Evolutionary conservation across 1,284 basidiomycete genomes (phyloP).

Genomic region (Tilletia indica): DNA sequence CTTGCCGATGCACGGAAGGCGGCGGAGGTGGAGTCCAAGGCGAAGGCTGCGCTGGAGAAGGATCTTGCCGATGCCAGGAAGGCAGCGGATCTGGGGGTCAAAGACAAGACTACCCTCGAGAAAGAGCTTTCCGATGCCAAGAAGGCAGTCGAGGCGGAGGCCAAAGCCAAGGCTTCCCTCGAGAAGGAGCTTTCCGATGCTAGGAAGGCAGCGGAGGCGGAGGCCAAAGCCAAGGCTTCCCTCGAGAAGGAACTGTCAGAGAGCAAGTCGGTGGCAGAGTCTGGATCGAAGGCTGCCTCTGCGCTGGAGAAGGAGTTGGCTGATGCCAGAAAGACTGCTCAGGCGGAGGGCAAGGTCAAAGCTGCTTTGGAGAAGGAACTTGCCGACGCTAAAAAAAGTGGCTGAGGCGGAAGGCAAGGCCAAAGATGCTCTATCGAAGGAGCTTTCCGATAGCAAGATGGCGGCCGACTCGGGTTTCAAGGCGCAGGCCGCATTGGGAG

Average conservation of each 20-base stretch:
- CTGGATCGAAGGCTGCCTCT: conserved; percentile 14
- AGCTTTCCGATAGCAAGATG: no score
- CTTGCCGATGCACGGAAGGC: conserved; percentile 1
- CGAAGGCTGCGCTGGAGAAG: conserved; percentile 23
- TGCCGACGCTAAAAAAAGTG: conserved; percentile 16
- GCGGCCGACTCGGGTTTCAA: conserved; percentile 8
- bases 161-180: neutral
- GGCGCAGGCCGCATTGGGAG: conserved; percentile 22
- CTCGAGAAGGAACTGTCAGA: conserved; percentile 19
- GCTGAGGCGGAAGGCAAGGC: neutral
- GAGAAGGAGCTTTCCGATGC: conserved; percentile 32
- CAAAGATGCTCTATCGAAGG: no score
- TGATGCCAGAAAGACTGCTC: conserved; percentile 30
- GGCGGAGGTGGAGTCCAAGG: conserved; percentile 20
- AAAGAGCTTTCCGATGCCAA: no score
- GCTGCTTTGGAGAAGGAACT: conserved; percentile 3
- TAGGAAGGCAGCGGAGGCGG: conserved; percentile 30
- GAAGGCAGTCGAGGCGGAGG: no score
- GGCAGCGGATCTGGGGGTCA: conserved; percentile 17
- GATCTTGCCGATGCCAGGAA: conserved; percentile 22
- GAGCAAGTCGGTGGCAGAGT: no score
- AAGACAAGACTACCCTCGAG: conserved; percentile 17
- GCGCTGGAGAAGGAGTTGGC: conserved; percentile 32
- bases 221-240: neutral
- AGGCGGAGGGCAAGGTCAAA: conserved; percentile 19